Evolutionary conservation across 2,329 filamentous ascomycete genomes (phyloP).

Genomic region (Colletotrichum higginsianum): DNA sequence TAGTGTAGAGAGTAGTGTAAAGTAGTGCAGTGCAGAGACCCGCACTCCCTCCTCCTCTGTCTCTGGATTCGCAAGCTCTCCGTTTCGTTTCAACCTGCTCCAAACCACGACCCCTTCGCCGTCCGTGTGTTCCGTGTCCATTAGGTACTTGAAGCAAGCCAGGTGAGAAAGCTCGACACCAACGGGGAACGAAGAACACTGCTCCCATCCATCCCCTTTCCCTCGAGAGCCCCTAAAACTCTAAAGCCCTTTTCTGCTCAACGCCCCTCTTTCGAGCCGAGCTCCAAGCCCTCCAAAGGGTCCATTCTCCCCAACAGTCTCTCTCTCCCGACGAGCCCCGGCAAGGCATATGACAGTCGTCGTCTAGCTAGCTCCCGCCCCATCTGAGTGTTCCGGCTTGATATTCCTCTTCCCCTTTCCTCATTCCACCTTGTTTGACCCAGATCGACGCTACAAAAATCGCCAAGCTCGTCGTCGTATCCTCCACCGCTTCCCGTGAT

Average conservation of each 20-base stretch:
- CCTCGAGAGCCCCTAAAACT: neutral
- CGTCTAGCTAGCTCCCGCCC: slow-evolving; percentile 1
- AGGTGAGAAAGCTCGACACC: neutral
- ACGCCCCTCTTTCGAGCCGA: neutral
- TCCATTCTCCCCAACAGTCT: neutral
- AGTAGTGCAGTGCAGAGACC: too few relatives aligned
- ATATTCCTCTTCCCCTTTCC: neutral
- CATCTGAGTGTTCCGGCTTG: neutral
- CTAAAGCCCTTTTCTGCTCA: neutral
- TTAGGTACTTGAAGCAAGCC: neutral
- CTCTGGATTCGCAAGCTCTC: too few relatives aligned
- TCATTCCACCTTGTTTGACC: neutral
- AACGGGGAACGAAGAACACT: neutral
- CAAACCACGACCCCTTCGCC: neutral
- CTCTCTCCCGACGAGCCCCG: neutral
- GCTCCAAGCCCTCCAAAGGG: neutral
- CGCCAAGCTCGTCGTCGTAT: neutral
- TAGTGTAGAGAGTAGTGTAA: too few relatives aligned
- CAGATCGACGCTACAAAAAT: neutral
- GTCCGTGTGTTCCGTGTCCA: slow-evolving; percentile 19
- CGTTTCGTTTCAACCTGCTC: slow-evolving; percentile 18
- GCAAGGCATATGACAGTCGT: neutral
- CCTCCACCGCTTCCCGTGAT: neutral
- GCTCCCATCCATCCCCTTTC: neutral
- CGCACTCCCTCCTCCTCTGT: neutral